Evolutionary conservation across 2,329 filamentous ascomycete genomes (phyloP).

Genomic region (Hypoxylon sp.): DNA sequence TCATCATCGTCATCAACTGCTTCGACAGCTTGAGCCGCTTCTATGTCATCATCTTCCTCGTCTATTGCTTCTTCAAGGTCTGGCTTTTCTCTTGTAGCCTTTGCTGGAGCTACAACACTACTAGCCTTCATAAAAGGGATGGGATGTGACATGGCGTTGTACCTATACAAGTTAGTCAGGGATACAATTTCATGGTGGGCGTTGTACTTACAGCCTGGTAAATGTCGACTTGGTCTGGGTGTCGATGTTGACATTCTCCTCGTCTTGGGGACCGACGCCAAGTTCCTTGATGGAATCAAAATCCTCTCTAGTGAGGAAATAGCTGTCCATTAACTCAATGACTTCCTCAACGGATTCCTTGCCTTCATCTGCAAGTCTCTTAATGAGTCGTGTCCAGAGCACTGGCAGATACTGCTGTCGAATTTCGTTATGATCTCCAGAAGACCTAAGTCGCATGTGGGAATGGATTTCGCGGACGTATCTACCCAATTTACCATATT

Average conservation of each 20-base stretch:
- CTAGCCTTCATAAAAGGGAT: constrained; percentile 97
- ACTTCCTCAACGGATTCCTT: constrained; percentile 86
- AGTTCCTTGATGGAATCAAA: constrained; percentile 94
- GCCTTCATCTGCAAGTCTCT: constrained; percentile 81
- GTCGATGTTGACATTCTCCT: constrained; percentile 82
- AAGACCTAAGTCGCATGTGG: constrained; percentile 93
- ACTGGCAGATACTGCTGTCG: constrained; percentile 94
- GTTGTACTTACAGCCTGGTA: constrained; percentile 80
- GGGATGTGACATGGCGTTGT: constrained; percentile 89
- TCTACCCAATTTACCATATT: constrained; percentile 81
- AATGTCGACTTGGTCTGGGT: constrained; percentile 90
- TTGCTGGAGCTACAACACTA: constrained; percentile 80
- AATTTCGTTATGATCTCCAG: constrained; percentile 92
- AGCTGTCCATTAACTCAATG: constrained; percentile 97
- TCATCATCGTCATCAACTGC: constrained; percentile 79
- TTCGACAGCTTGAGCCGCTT: constrained; percentile 69
- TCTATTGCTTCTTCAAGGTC: constrained; percentile 97
- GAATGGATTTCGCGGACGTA: constrained; percentile 94
- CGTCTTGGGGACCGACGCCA: constrained; percentile 86
- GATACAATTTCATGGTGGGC: constrained; percentile 3
- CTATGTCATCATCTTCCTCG: constrained; percentile 88
- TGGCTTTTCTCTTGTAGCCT: constrained; percentile 80
- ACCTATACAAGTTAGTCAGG: constrained; percentile 64
- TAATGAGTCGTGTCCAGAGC: constrained; percentile 85
- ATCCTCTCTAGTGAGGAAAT: constrained; percentile 94